A percentile compares a stretch with the other conserved stretches of the same genome.
These are phyloP conservation scores for Periconia sp. DNA, from an alignment of 2,329 filamentous ascomycete species.

Conservation along the genomic window DNA sequence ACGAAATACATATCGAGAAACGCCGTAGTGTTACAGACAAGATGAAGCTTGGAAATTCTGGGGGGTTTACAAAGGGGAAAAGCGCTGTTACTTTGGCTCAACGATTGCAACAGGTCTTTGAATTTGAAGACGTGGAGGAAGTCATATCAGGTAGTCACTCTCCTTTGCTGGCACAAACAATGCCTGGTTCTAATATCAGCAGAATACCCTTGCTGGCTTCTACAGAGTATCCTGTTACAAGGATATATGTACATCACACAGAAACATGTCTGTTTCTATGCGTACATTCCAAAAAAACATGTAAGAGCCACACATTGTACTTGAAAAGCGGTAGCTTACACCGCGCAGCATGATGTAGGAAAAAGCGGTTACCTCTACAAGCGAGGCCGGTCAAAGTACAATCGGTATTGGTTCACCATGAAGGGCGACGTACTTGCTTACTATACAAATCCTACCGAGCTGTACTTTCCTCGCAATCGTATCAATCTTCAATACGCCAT, in stretches of 20 bases:
- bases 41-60: constrained; percentile 28
- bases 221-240: constrained; percentile 88
- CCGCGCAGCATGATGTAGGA: constrained; percentile 52
- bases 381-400: constrained; percentile 85
- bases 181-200: constrained; percentile 15
- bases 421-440: constrained; percentile 93
- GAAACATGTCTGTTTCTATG: constrained; percentile 94
- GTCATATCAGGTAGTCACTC: constrained; percentile 68
- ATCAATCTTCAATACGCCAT: constrained; percentile 92
- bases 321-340: constrained; percentile 17
- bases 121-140: constrained; percentile 78
- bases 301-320: constrained; percentile 51
- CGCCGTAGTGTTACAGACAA: constrained; percentile 20
- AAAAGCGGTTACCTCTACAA: constrained; percentile 91
- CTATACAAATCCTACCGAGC: constrained; percentile 77
- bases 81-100: constrained; percentile 63
- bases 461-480: constrained; percentile 89
- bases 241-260: constrained; percentile 95
- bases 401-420: constrained; percentile 88
- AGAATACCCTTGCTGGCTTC: constrained; percentile 92
- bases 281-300: constrained; percentile 91
- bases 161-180: constrained; percentile 5
- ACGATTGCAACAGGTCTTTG: constrained; percentile 66
- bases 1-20: constrained; percentile 27
- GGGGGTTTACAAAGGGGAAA: constrained; percentile 21